Base-by-base conservation (phyloP, 139 green algal species). In the Ulvella scutata region DNA sequence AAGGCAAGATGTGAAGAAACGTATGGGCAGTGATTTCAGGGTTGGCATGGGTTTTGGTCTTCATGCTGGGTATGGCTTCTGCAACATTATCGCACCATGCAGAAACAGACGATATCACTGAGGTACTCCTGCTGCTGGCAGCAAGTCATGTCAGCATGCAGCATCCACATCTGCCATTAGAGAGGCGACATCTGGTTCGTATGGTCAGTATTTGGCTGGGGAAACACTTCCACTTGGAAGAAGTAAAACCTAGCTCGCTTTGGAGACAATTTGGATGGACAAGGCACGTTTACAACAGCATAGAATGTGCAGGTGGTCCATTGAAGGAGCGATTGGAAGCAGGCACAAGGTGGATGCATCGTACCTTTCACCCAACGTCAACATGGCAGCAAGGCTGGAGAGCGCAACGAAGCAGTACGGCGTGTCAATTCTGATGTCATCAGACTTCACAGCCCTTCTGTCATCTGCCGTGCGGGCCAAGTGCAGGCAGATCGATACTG, bases 341-440 rank as follows among this genome's bases (percentile, higher is more conserved):
- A 87, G 93, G 78, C 90, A 95, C 90, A 98, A 98, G 86, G 91
- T 98, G 36, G 94, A 98, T 73, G 91, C 93, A 4, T 93, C 85
- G 38, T 98, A 98, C 80, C 83, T 98, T 37, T 96, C 89, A 2
- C 94, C 94, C 37, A 94, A 98, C 80, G 94, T 98, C 51, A 98
- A 98, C 88, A 95, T 98, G 86, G 91, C 93, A 3, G 89, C 87
- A 7, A 83, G 94, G 6, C 86, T 98, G 72, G 94, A 98, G 79
- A 91, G 92, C 0, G 92, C 92, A 73, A 97, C 92, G 29, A 98
- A 97, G 84, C 91, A 97, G 88, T 98, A 95, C 78, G 83, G 88
- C 20, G 82, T 85, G 36, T 76, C 84, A 38, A 79, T 98, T 36
- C 87, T 98, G 61, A 77, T 98, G 62, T 85, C 76, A 10, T 83